Evolutionary conservation across 371 early-diverging fungal genomes (phyloP), one percentile per base, ranked within the genome.

Genomic region (Mucor lusitanicus): DNA sequence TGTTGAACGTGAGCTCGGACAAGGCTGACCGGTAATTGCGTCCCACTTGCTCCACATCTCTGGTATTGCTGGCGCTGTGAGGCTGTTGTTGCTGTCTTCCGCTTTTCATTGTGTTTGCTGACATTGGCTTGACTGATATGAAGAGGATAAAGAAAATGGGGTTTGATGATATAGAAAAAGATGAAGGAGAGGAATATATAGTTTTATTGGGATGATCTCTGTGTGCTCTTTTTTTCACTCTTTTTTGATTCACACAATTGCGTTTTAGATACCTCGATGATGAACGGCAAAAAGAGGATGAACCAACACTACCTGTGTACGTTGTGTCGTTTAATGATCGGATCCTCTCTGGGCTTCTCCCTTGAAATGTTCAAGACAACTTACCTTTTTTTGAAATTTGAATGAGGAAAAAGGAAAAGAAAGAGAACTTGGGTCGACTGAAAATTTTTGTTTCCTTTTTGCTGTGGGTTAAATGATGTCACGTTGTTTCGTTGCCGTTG

Each of bases 1-100:
- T 92, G 79, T 93, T 95, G 77, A 93, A 93, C 0, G 95, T 95
- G 70, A 97, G 85, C 40, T 93, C 94, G 15, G 73, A 72, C 11
- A 83, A 50, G 12, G 78, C 77, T 7, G 73, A 55, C 11, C 69
- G 71, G 61, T 81, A 83, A 50, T 71, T 76, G 9, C 69, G 60
- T 64, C 73, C 69, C n/a, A 79, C 67, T 25, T 73, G 63, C 56
- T 83, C 84, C n/a, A 64, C 12, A 56, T 77, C 72, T 39, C 42
- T 63, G 39, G 50, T 48, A n/a, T 35, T 19, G 17, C 30, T 62
- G 57, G 23, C 42, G 46, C 28, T 57, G 59, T 59, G 67, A 67
- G 50, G 57, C 64, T 70, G 72, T 57, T 73, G 71, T 30, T 67
- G 70, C 50, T 55, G 69, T 48, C 33, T 33, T 30, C 44, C 70